Base-by-base conservation (phyloP, 1,139 yeast genomes). In the Geotrichum aggregatum region DNA sequence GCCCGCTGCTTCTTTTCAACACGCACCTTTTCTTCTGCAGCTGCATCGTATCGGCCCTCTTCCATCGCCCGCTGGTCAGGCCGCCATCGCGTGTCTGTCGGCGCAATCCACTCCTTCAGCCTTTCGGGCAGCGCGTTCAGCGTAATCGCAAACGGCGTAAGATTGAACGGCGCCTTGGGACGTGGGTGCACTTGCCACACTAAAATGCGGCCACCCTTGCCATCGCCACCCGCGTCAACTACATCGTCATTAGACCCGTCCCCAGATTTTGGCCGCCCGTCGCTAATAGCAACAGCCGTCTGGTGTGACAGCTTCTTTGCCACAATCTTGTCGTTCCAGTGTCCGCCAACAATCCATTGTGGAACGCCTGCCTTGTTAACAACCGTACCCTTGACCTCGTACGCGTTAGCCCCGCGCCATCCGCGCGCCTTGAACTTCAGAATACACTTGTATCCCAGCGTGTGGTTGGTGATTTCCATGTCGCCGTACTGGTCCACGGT, bases 41-140 rank as follows among this genome's bases (percentile, higher is more conserved):
- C 98, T 22, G 77, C 75, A 62, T 91, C 97, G 63, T 92, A 94
- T 46, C 79, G 70, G n/a, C 98, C 98, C 59, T 89, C 89, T 67
- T 92, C 98, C 98, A 94, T 94, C 3, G 96, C 97, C 57, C 98
- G 78, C 71, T 92, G 98, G 71, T 92, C 98, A 0, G 98, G 98
- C 67, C 98, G 80, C 60, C 88, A 74, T 65, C 98, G 78, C 0
- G 98, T 87, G 67, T 92, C 98, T 0, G 96, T 87, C 28, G 92
- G 94, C 0, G 97, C 84, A 44, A 92, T 61, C 81, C 85, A 84
- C 22, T 77, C 73, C 58, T 66, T 66, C 58, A 83, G 74, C 47
- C 77, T 67, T 36, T 85, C 71, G 11, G 76, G 73, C 2, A 82
- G 74, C 2, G 94, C 97, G 66, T 92, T 92, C 67, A 92, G 76